Evolutionary conservation across 768 basidiomycete genomes (phyloP), one percentile per base, ranked within the genome.

Genomic region (Leccinum subgranulosum): DNA sequence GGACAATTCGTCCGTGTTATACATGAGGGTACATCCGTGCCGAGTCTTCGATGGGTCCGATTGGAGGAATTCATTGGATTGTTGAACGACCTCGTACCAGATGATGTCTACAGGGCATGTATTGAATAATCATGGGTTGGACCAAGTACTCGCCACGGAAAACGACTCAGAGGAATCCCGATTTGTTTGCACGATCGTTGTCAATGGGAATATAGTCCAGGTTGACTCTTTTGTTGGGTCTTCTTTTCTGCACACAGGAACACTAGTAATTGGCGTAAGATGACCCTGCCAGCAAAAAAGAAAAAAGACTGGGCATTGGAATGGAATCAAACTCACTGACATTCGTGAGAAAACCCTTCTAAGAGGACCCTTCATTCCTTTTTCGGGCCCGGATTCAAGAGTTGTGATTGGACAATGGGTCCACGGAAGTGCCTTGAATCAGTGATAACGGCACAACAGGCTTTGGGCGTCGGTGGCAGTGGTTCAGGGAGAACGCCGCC

Each of bases 1-100:
- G 54, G 45, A 31, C 62, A 57, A 7, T 80, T 76, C 48, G 76
- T 81, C 19, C 73, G 79, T 11, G 73, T 81, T 27, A 55, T 81
- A 33, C 74, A 79, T 47, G 79, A 80, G 60, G 79, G 80, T 3
- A 73, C 73, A 1, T 74, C 74, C 1, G 74, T 79, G 9, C 58
- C 56, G 2, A 64, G 63, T 11, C 62, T 80, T 36, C 69, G 65
- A 43, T 80, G 79, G 79, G 59, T 73, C 1, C 55, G 50, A 3
- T 50, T 81, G 14, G 71, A 65, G 12, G 58, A 61, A 2, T 79
- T 81, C 57, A 70, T 77, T 27, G 59, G 47, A 6, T 49, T 70
- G 43, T 51, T 81, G 33, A 66, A 69, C 15, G 56, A 51, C 0
- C 66, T 76, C 27, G 71, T 79, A 50, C 79, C 79, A 0, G 55